Percentiles rank a stretch among this genome's conserved stretches.
These are phyloP conservation scores for Pezicula carpinea DNA, from an alignment of 2,329 filamentous ascomycete genomes.

Conservation along the genomic window DNA sequence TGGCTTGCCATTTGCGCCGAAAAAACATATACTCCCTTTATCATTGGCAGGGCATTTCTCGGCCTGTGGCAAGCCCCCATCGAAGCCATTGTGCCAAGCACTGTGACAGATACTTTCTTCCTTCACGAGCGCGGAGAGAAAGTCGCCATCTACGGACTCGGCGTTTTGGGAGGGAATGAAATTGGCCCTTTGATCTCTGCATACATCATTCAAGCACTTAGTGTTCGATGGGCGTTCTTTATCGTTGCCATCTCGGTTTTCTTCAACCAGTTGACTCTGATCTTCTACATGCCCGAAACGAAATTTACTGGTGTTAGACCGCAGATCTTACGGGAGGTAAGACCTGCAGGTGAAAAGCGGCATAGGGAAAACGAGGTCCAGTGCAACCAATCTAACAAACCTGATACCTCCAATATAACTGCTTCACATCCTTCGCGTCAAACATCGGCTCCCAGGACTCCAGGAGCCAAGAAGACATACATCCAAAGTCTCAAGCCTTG, in stretches of 20 bases:
- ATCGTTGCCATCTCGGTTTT: conserved; percentile 19
- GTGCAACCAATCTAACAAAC: neutral
- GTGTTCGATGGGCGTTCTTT: conserved; percentile 12
- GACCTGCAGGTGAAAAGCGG: neutral
- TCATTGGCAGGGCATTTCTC: conserved; percentile 11
- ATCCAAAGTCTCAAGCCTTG: conserved; percentile 8
- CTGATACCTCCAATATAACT: neutral
- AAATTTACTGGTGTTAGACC: conserved; percentile 19
- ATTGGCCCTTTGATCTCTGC: conserved; percentile 23
- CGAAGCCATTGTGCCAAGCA: conserved; percentile 51
- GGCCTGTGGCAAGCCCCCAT: conserved; percentile 33
- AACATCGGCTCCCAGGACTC: neutral
- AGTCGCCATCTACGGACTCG: conserved; percentile 16
- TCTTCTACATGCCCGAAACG: conserved; percentile 25
- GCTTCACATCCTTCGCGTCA: neutral
- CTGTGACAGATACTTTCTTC: conserved; percentile 25
- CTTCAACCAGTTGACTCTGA: conserved; percentile 15
- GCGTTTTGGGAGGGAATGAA: conserved; percentile 23
- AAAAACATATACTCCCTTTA: conserved; percentile 10
- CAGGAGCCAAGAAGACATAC: conserved; percentile 9
- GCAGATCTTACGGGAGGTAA: conserved; percentile 5
- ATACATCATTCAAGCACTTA: conserved; percentile 17
- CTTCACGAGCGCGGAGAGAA: conserved; percentile 16
- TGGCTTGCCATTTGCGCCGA: conserved; percentile 13
- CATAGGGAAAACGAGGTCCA: neutral